Conservation (phyloP, 2,329 filamentous ascomycete species). For the Cladophialophora psammophila region DNA sequence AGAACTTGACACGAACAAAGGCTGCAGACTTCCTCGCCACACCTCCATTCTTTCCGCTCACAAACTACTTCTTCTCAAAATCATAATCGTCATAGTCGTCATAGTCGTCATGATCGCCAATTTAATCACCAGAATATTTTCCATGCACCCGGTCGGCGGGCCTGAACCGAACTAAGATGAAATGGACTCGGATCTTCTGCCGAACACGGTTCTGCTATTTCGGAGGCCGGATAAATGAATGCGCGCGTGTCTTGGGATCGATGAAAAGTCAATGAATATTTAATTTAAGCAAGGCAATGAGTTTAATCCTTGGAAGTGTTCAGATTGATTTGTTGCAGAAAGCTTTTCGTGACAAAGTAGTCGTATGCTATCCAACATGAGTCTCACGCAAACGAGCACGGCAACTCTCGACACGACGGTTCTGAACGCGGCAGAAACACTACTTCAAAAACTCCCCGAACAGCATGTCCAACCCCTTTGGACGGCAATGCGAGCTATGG, state of each 20-base stretch:
- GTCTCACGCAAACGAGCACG: not conserved
- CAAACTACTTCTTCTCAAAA: too few relatives aligned
- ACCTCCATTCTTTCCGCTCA: not conserved
- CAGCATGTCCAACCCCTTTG: slow-evolving; percentile 51
- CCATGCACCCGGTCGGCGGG: not conserved
- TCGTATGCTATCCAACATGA: not conserved
- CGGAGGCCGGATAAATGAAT: not conserved
- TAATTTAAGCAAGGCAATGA: not conserved
- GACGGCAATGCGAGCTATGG: slow-evolving; percentile 58
- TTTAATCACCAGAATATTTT: not conserved
- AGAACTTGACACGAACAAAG: too few relatives aligned
- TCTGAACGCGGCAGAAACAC: not conserved
- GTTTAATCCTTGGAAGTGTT: not conserved
- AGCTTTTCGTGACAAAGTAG: not conserved
- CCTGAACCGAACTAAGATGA: not conserved
- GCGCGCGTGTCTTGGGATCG: not conserved
- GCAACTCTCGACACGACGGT: not conserved
- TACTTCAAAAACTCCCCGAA: not conserved
- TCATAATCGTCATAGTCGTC: too few relatives aligned
- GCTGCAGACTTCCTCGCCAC: not conserved
- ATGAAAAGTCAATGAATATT: not conserved
- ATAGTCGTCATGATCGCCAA: not conserved
- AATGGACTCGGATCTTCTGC: not conserved
- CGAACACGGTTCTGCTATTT: not conserved
- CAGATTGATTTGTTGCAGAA: not conserved